These are phyloP conservation scores for Arthrocladium fulminans DNA, from an alignment of 2,329 filamentous ascomycete species.

Conservation along the genomic window DNA sequence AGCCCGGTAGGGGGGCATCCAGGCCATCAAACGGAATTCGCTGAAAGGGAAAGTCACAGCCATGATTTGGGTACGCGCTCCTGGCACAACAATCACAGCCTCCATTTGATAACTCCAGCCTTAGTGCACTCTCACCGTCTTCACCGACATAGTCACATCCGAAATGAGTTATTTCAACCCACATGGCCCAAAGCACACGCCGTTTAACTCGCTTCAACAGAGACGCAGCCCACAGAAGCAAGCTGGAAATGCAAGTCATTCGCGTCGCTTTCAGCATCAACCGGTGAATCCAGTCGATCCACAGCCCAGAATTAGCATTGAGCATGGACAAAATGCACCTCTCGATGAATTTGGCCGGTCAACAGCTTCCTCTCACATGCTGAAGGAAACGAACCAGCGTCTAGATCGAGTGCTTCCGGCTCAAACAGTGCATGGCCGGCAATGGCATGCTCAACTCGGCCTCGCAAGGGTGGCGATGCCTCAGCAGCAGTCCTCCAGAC, in stretches of 20 bases:
- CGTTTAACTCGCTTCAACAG: background rate
- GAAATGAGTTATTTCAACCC: background rate
- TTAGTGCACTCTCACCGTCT: background rate
- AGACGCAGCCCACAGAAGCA: background rate
- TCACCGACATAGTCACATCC: background rate
- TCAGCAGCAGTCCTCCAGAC: background rate
- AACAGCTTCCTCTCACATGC: background rate
- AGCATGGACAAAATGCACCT: slow-evolving; percentile 9
- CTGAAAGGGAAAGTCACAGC: background rate
- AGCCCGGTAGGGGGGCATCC: too few relatives aligned
- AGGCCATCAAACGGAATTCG: background rate
- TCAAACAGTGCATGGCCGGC: slow-evolving; percentile 3
- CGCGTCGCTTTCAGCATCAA: slow-evolving; percentile 23
- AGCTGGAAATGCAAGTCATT: slow-evolving; percentile 3
- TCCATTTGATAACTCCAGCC: background rate
- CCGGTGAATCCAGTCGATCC: background rate
- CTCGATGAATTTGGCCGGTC: slow-evolving; percentile 20
- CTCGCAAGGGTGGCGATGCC: slow-evolving; percentile 8
- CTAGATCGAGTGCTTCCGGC: slow-evolving; percentile 16
- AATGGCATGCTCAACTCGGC: background rate
- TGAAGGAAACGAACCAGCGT: slow-evolving; percentile 3
- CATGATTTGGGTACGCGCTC: background rate
- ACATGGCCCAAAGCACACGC: background rate
- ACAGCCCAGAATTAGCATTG: background rate
- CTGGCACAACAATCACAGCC: background rate